Conservation (phyloP, 768 basidiomycete species). For the Infundibulicybe gibba region DNA sequence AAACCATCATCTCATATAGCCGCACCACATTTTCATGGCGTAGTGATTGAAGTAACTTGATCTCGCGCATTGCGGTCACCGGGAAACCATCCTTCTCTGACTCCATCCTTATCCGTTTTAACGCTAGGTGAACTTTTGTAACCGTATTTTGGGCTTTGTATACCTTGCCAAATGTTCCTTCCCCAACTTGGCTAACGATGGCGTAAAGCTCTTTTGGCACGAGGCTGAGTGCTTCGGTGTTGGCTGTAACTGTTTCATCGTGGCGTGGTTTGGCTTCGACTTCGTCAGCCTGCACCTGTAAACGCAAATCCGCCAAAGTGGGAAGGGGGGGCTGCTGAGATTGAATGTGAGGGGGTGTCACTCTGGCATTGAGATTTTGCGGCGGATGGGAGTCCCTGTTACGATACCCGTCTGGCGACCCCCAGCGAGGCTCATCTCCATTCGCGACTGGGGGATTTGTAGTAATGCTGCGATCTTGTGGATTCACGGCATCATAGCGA, state of each 20-base stretch:
- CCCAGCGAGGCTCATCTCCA: not conserved
- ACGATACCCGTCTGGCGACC: not conserved
- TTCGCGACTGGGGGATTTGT: not conserved
- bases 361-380: not conserved
- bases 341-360: not conserved
- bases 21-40: constrained; percentile 87
- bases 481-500: not conserved
- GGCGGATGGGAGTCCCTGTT: not conserved
- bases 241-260: constrained; percentile 9
- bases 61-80: constrained; percentile 98
- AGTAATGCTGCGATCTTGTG: not conserved
- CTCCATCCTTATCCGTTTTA: constrained; percentile 98
- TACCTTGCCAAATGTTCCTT: constrained; percentile 98
- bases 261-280: constrained; percentile 5
- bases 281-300: not conserved
- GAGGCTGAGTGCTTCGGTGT: constrained; percentile 16
- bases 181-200: constrained; percentile 91
- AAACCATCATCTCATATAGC: constrained; percentile 98
- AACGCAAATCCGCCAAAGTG: not conserved
- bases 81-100: constrained; percentile 97
- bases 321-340: not conserved
- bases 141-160: constrained; percentile 88
- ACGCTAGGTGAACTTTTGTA: constrained; percentile 75
- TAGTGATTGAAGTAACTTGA: constrained; percentile 92
- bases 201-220: constrained; percentile 59